These are phyloP conservation scores for Sporothrix variecibatus DNA, from an alignment of 2,329 filamentous ascomycete species.

Conservation along the genomic window DNA sequence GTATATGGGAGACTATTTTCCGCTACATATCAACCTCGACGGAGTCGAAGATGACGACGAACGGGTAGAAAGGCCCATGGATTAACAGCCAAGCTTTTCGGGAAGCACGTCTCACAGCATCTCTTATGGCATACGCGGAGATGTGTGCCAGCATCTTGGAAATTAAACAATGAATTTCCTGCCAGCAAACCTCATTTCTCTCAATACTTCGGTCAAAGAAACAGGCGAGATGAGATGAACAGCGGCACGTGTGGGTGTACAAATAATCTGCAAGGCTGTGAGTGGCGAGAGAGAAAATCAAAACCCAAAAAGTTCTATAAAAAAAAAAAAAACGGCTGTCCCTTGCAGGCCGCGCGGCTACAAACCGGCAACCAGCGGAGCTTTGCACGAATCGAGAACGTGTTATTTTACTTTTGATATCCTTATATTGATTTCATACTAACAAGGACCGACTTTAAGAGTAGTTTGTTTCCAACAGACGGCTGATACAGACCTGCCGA, in stretches of 20 bases:
- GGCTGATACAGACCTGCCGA: not conserved
- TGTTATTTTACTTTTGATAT: not conserved
- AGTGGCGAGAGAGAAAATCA: not conserved
- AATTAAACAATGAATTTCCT: not conserved
- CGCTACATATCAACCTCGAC: not conserved
- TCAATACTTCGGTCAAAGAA: not conserved
- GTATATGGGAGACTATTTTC: not conserved
- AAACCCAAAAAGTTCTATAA: no score
- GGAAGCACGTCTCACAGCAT: not conserved
- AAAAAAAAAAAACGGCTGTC: slow-evolving; percentile 7
- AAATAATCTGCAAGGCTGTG: not conserved
- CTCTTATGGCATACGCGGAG: not conserved
- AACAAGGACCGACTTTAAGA: not conserved
- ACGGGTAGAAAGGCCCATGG: not conserved
- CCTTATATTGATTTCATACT: not conserved
- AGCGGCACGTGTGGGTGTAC: not conserved
- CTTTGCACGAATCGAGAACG: not conserved
- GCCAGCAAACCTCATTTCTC: not conserved
- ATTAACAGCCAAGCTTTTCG: not conserved
- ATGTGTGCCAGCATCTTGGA: not conserved
- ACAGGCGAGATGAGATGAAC: not conserved
- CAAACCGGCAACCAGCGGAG: not conserved
- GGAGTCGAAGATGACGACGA: not conserved
- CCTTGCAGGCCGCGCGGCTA: slow-evolving; percentile 14
- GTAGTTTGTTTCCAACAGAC: not conserved